Conservation (phyloP, 1,284 basidiomycete species). For the Mycena sp. region DNA sequence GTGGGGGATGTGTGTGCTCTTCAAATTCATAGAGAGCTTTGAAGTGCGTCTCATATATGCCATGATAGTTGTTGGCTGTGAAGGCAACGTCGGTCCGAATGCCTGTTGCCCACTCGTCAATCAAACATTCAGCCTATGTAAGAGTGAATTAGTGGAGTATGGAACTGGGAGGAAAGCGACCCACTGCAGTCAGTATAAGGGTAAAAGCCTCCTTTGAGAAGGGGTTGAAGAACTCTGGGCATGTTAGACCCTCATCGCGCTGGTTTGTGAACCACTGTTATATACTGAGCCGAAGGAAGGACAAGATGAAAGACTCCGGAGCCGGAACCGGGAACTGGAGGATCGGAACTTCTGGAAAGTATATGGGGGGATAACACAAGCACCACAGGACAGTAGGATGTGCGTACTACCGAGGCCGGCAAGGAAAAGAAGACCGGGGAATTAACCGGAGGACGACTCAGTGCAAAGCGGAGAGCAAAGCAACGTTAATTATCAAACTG, state of each 20-base stretch:
- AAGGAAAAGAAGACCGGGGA: no score
- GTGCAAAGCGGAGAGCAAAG: no score
- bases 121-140: constrained; percentile 28
- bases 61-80: constrained; percentile 24
- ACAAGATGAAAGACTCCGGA: no score
- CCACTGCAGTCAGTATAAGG: constrained; percentile 29
- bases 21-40: constrained; percentile 8
- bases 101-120: no score
- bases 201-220: constrained; percentile 25
- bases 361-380: no score
- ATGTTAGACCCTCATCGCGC: constrained; percentile 30
- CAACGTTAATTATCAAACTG: no score
- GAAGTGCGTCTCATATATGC: constrained; percentile 9
- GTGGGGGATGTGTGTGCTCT: background rate
- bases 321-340: no score
- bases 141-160: background rate
- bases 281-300: no score
- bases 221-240: constrained; percentile 26
- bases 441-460: no score
- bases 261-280: constrained; percentile 32
- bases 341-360: no score
- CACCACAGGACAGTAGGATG: no score
- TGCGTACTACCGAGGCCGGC: no score
- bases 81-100: constrained; percentile 25
- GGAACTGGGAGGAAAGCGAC: background rate